A percentile compares a stretch with the other conserved stretches of the same genome.
Evolutionary conservation across 495 filamentous ascomycete species (phyloP).

Genomic region (Xylaria bambusicola): DNA sequence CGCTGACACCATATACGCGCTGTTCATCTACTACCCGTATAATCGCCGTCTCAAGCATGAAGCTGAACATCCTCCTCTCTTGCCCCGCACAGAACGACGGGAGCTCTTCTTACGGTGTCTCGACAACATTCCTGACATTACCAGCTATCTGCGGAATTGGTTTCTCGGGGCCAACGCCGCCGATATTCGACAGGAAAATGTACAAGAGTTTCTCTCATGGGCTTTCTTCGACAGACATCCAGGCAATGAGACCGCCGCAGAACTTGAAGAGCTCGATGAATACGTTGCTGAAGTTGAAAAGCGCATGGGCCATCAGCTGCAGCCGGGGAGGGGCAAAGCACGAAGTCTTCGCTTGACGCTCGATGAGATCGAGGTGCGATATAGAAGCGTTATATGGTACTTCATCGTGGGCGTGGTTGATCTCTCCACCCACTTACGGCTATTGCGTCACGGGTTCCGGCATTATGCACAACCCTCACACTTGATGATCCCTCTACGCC

Average conservation of each 20-base stretch:
- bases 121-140: constrained; percentile 54
- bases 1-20: constrained; percentile 55
- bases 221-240: constrained; percentile 56
- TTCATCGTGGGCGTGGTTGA: constrained; percentile 43
- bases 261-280: constrained; percentile 58
- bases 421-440: constrained; percentile 34
- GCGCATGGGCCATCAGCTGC: constrained; percentile 47
- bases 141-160: constrained; percentile 62
- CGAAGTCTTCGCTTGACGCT: constrained; percentile 61
- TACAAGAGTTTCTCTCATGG: constrained; percentile 66
- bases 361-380: constrained; percentile 61
- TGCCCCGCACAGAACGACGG: constrained; percentile 40
- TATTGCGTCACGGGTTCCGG: constrained; percentile 51
- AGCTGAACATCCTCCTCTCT: constrained; percentile 55
- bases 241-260: constrained; percentile 32
- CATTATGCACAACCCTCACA: constrained; percentile 49
- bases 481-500: constrained; percentile 59
- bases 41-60: constrained; percentile 48
- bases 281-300: constrained; percentile 54
- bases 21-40: constrained; percentile 58
- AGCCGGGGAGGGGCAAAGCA: constrained; percentile 55
- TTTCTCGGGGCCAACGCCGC: constrained; percentile 59
- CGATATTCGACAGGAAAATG: constrained; percentile 65
- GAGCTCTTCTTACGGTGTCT: constrained; percentile 58
- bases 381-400: constrained; percentile 68